Percentiles rank a stretch among this genome's conserved stretches.
Conservation (phyloP, 306 rosid species). For the Quercus aquifolioides region DNA sequence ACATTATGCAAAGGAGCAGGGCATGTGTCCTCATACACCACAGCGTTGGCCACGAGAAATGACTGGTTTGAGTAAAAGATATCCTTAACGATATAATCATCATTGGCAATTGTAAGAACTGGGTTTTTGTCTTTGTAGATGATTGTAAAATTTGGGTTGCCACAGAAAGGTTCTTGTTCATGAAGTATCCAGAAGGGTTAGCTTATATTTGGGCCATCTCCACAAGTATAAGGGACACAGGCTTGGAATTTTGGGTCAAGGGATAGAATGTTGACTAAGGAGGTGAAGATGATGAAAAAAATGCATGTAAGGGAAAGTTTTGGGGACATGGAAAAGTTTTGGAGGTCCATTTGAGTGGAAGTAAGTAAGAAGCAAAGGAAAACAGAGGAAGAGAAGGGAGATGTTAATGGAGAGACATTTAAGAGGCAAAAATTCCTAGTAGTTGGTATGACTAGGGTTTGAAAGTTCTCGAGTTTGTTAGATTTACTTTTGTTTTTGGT, state of each 20-base stretch:
- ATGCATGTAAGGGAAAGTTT: slow-evolving; percentile 19
- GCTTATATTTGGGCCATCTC: slow-evolving; percentile 45
- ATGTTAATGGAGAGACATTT: not conserved
- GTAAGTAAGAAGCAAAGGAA: slow-evolving; percentile 23
- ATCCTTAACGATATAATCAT: slow-evolving; percentile 42
- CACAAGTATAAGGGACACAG: slow-evolving; percentile 51
- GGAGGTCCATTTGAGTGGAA: slow-evolving; percentile 32
- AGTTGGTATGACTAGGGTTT: slow-evolving; percentile 21
- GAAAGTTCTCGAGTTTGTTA: not conserved
- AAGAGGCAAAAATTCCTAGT: slow-evolving; percentile 15
- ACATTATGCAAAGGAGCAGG: slow-evolving; percentile 50
- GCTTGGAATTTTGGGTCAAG: slow-evolving; percentile 37
- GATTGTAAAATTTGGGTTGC: slow-evolving; percentile 47
- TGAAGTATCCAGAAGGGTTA: slow-evolving; percentile 67
- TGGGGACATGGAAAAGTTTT: slow-evolving; percentile 20
- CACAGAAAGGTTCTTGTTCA: slow-evolving; percentile 48
- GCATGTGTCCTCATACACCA: slow-evolving; percentile 30
- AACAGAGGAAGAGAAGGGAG: slow-evolving; percentile 19
- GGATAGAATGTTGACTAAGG: slow-evolving; percentile 18
- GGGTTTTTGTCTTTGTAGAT: slow-evolving; percentile 40
- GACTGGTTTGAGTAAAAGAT: slow-evolving; percentile 51
- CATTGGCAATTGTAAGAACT: slow-evolving; percentile 37
- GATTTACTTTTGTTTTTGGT: not conserved
- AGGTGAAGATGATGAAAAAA: slow-evolving; percentile 19
- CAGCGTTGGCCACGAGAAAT: slow-evolving; percentile 32